Base-by-base conservation (phyloP, 192 early-diverging fungal genomes). In the Chytriomyces sp. region DNA sequence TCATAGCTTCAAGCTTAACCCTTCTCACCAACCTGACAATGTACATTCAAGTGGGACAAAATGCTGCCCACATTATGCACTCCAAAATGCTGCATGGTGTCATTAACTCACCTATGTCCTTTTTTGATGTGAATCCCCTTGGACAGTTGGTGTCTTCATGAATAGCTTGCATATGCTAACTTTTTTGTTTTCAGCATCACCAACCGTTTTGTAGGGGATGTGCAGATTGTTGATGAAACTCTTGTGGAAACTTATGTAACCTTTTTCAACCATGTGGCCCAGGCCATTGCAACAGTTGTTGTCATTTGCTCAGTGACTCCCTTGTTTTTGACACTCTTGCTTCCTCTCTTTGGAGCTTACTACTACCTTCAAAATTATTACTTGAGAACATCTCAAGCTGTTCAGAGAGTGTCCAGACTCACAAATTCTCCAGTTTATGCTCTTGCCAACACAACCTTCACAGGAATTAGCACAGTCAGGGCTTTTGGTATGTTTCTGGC, bases 141-240 rank as follows among this genome's bases (percentile, higher is more conserved):
- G 85, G 84, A 49, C 74, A 81, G 55, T 59, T 14, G 30, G 30
- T 25, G 38, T n/a, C n/a, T n/a, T n/a, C n/a, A n/a, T n/a, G n/a
- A n/a, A n/a, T n/a, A n/a, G n/a, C n/a, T n/a, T 3, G 3, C 6
- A 17, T 59, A 34, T 10, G 2, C 49, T 70, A 39, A n/a, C n/a
- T 30, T n/a, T 40, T 19, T 22, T 30, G 0, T 49, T 3, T 10
- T 22, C 36, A 78, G 92, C 57, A 87, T 93, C 67, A 75, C 92
- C n/a, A 90, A 93, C 64, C 88, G 92, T n/a, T 92, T 94, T 71
- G 88, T 89, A 39, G 90, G 88, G 44, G 92, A 94, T 65, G 80
- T 87, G 40, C 78, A 84, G 59, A 84, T 83, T 31, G 75, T 91
- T 10, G 92, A 91, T 64, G 88, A 90, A 63, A 55, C 26, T 41